Evolutionary conservation across 192 early-diverging fungal genomes (phyloP).

Genomic region (Coemansia sp.): DNA sequence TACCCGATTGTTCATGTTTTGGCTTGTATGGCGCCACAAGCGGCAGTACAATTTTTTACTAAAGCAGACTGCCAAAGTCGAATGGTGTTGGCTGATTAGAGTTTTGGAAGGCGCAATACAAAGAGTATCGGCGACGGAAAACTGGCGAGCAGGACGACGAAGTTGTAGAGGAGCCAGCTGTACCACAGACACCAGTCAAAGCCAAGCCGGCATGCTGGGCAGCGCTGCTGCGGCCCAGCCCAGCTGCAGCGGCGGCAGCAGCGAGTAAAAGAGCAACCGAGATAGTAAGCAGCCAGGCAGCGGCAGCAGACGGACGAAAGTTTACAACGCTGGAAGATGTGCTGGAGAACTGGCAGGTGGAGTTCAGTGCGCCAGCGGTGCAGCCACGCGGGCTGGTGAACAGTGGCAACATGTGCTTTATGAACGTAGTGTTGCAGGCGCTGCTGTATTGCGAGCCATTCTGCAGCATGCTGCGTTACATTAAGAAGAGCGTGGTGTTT

Average conservation of each 20-base stretch:
- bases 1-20: conserved; percentile 11
- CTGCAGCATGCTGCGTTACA: conserved; percentile 76
- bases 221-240: conserved; percentile 23
- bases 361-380: conserved; percentile 45
- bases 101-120: conserved; percentile 26
- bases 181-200: conserved; percentile 16
- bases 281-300: conserved; percentile 2
- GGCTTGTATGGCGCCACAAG: background rate
- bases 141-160: conserved; percentile 1
- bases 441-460: conserved; percentile 90
- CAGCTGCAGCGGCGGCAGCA: background rate
- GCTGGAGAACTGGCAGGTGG: conserved; percentile 26
- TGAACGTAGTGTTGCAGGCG: conserved; percentile 96
- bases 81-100: conserved; percentile 7
- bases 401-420: conserved; percentile 97
- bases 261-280: background rate
- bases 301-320: background rate
- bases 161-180: background rate
- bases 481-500: conserved; percentile 65
- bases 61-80: background rate
- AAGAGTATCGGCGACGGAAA: conserved; percentile 29
- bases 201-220: conserved; percentile 45
- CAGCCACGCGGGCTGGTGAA: conserved; percentile 93
- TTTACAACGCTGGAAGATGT: conserved; percentile 42
- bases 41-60: background rate